phyloP scores from a whole-genome alignment of 345 rosid species.

The Rhodamnia argentea region DNA sequence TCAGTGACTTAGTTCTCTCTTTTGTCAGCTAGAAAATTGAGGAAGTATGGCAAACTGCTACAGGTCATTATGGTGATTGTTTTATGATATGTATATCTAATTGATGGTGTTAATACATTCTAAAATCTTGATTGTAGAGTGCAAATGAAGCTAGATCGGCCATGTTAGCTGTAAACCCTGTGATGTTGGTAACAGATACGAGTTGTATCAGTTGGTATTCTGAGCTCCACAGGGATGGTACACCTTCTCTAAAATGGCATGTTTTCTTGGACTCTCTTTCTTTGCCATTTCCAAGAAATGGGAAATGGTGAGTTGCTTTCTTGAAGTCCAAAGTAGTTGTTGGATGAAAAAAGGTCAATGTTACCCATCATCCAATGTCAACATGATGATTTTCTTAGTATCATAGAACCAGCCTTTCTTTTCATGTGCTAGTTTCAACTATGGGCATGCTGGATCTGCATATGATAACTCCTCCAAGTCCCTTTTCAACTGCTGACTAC shows the following conservation, averaged over 20 bases:
- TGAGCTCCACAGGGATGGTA: slow-evolving; percentile 10
- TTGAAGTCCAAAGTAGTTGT: not conserved
- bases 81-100: not conserved
- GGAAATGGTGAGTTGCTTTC: slow-evolving; percentile 21
- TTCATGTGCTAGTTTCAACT: slow-evolving; percentile 27
- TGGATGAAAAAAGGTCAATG: not conserved
- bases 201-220: slow-evolving; percentile 41
- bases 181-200: slow-evolving; percentile 58
- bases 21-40: not conserved
- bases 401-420: not conserved
- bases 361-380: not conserved
- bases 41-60: not conserved
- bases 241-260: slow-evolving; percentile 60
- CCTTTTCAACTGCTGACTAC: slow-evolving; percentile 8
- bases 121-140: slow-evolving; percentile 28
- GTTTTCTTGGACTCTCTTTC: slow-evolving; percentile 37
- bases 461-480: not conserved
- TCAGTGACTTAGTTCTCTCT: not conserved
- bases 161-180: slow-evolving; percentile 40
- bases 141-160: slow-evolving; percentile 59
- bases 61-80: not conserved
- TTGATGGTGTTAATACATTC: not conserved
- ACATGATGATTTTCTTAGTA: not conserved
- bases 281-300: slow-evolving; percentile 3
- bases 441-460: slow-evolving; percentile 17